Evolutionary conservation across 1,284 basidiomycete species (phyloP).

Genomic region (Vanrija sp.): DNA sequence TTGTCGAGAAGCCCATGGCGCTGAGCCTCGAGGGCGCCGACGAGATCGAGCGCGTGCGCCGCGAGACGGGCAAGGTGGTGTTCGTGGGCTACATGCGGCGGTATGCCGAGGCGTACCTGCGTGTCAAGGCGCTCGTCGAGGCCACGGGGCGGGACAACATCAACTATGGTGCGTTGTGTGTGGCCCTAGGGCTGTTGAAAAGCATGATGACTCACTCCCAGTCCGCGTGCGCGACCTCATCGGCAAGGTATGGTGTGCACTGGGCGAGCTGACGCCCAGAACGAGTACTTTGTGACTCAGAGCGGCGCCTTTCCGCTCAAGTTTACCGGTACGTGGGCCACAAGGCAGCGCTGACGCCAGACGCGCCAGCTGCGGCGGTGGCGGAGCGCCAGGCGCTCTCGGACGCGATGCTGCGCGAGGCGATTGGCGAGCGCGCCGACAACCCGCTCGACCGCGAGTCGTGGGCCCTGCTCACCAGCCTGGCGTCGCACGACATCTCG

Average conservation of each 20-base stretch:
- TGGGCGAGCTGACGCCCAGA: constrained; percentile 24
- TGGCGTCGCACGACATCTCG: constrained; percentile 48
- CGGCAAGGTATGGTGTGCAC: constrained; percentile 32
- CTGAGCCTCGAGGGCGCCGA: constrained; percentile 25
- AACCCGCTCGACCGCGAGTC: constrained; percentile 30
- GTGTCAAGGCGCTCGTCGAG: constrained; percentile 38
- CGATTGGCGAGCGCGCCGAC: constrained; percentile 22
- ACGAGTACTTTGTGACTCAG: constrained; percentile 39
- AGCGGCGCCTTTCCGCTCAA: constrained; percentile 11
- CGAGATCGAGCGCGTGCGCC: constrained; percentile 21
- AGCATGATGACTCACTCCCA: not conserved
- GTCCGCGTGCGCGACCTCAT: constrained; percentile 50
- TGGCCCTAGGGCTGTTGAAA: not conserved
- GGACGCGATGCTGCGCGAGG: constrained; percentile 20
- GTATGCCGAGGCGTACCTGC: constrained; percentile 45
- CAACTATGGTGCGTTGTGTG: constrained; percentile 13
- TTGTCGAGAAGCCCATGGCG: constrained; percentile 44
- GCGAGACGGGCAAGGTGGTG: constrained; percentile 18
- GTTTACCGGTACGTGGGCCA: constrained; percentile 1
- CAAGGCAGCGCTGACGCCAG: constrained; percentile 33
- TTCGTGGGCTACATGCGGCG: constrained; percentile 50
- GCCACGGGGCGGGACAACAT: not conserved
- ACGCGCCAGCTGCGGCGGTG: constrained; percentile 28
- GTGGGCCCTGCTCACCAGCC: constrained; percentile 41
- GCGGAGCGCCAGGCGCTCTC: constrained; percentile 15